These are phyloP conservation scores for Pleodorina starrii DNA, from an alignment of 139 green algal species.

Conservation along the genomic window DNA sequence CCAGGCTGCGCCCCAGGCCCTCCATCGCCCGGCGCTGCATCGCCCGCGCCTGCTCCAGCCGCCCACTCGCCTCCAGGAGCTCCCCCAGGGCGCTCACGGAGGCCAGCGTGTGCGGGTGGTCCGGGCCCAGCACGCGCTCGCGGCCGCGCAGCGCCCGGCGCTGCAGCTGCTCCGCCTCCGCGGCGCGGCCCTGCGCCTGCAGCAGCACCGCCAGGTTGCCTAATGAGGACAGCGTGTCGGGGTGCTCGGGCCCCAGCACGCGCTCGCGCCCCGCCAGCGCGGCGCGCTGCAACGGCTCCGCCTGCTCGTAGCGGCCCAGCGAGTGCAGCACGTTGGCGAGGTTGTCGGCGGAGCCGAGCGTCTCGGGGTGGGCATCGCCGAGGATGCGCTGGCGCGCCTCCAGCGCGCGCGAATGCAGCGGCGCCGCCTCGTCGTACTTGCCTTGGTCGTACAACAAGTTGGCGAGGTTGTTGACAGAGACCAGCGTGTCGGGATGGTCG, in stretches of 20 bases:
- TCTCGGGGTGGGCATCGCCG: constrained; percentile 37
- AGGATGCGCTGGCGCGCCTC: constrained; percentile 12
- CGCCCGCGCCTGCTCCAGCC: background rate
- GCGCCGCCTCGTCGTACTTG: constrained; percentile 1
- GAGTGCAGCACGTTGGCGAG: constrained; percentile 22
- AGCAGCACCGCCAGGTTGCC: constrained; percentile 9
- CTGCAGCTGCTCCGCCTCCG: background rate
- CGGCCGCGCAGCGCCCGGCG: constrained; percentile 7
- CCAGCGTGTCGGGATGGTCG: constrained; percentile 13
- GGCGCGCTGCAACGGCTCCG: constrained; percentile 18
- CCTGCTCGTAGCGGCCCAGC: background rate
- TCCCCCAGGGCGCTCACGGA: background rate
- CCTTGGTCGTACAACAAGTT: background rate
- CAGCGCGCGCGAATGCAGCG: constrained; percentile 6
- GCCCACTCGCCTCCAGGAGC: background rate
- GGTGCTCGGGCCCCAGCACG: constrained; percentile 27
- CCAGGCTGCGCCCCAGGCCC: background rate
- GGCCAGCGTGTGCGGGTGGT: constrained; percentile 19
- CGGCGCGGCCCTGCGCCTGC: background rate
- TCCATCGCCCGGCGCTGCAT: background rate
- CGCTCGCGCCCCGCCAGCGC: constrained; percentile 10
- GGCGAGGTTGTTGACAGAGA: background rate
- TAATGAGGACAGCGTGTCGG: background rate
- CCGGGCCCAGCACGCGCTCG: constrained; percentile 19
- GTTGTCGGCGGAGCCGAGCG: constrained; percentile 26